Conservation (phyloP, 345 rosid genomes). For the Lenwebbia sp. region DNA sequence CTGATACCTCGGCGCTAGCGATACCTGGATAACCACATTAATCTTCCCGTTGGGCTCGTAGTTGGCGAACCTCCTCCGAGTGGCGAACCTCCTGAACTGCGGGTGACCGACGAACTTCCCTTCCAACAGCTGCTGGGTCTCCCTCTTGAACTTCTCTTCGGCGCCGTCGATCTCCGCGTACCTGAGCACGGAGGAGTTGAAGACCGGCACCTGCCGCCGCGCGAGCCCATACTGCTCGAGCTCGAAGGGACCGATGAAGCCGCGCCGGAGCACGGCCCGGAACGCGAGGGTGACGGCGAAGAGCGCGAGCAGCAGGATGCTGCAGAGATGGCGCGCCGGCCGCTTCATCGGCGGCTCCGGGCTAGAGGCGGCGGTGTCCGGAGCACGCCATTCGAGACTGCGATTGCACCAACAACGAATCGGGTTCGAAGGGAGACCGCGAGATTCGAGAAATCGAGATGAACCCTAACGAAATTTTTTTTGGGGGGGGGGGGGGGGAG, state of each 20-base stretch:
- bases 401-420: neutral
- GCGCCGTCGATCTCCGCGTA: conserved; percentile 60
- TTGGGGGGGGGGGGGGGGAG: too few species aligned
- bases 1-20: conserved; percentile 44
- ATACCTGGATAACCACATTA: neutral
- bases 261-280: conserved; percentile 34
- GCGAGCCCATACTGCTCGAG: conserved; percentile 3
- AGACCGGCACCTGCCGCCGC: conserved; percentile 9
- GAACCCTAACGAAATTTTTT: neutral
- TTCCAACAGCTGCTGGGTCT: conserved; percentile 58
- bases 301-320: conserved; percentile 38
- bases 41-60: conserved; percentile 14
- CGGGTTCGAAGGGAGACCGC: neutral
- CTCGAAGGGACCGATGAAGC: conserved; percentile 18
- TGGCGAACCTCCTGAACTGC: conserved; percentile 28
- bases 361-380: neutral
- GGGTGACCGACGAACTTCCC: conserved; percentile 39
- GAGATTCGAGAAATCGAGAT: neutral
- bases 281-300: conserved; percentile 40
- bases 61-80: conserved; percentile 29
- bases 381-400: neutral
- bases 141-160: conserved; percentile 41
- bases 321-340: conserved; percentile 49
- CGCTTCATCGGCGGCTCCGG: conserved; percentile 36
- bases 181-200: conserved; percentile 61